Percentiles rank a stretch among this genome's conserved stretches.
Conservation (phyloP, 1,284 basidiomycete species). For the Megacollybia platyphylla region DNA sequence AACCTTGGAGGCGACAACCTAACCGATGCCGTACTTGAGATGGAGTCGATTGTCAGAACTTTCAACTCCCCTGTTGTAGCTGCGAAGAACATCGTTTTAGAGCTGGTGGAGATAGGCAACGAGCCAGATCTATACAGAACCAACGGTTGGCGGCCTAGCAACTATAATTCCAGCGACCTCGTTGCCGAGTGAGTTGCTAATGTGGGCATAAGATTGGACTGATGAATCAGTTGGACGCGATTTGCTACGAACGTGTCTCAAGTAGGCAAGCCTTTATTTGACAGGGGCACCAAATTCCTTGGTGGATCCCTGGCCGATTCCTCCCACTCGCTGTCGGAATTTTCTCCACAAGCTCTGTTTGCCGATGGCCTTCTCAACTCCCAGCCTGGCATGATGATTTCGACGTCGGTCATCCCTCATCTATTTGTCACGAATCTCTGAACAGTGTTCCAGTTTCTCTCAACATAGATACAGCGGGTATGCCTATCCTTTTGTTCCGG, state of each 20-base stretch:
- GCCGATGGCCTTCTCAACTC: slow-evolving; percentile 25
- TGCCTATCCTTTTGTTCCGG: background rate
- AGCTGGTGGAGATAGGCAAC: slow-evolving; percentile 50
- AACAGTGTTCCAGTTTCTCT: slow-evolving; percentile 30
- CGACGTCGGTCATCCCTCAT: slow-evolving; percentile 10
- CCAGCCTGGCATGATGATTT: slow-evolving; percentile 23
- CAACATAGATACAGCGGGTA: slow-evolving; percentile 43
- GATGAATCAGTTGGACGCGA: slow-evolving; percentile 19
- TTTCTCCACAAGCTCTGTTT: slow-evolving; percentile 44
- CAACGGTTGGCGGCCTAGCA: slow-evolving; percentile 30
- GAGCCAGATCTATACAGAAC: slow-evolving; percentile 46
- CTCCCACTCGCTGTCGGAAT: slow-evolving; percentile 27
- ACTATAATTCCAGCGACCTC: slow-evolving; percentile 35
- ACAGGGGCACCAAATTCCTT: slow-evolving; percentile 28
- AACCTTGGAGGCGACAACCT: slow-evolving; percentile 45
- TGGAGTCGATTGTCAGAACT: slow-evolving; percentile 37
- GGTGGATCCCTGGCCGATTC: slow-evolving; percentile 38
- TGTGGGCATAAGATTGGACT: background rate
- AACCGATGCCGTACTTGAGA: slow-evolving; percentile 42
- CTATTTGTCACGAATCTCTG: background rate
- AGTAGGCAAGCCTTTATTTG: background rate
- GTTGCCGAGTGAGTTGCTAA: slow-evolving; percentile 31
- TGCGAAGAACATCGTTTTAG: slow-evolving; percentile 31
- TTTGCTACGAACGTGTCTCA: slow-evolving; percentile 21
- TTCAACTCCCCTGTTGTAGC: slow-evolving; percentile 31